Evolutionary conservation across 345 rosid genomes (phyloP), one percentile per base, ranked within the genome.

Genomic region (Aquilaria sinensis): DNA sequence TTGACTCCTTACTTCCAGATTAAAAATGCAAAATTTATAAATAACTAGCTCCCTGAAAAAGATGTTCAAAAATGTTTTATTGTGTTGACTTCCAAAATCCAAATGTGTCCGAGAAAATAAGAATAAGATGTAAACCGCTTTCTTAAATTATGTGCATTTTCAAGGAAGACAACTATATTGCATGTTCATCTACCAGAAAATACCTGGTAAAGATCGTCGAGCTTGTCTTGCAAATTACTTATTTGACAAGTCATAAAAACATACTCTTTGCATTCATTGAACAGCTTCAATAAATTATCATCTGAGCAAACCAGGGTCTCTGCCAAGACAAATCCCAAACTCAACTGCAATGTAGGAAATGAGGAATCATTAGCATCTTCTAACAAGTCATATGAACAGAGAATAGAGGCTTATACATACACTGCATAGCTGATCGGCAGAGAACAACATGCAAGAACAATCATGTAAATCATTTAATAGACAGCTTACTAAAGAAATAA

Each of bases 141-240:
- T 16, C 23, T 16, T 16, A 16, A 16, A 16, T 16, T 16, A 16
- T 16, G 23, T 16, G 23, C 23, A 16, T 16, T 16, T 16, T 16
- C 23, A 16, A 16, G 43, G 43, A 37, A 37, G 43, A 37, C 43
- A 4, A 37, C 43, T 37, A 16, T 16, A 16, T 37, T 1, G 43
- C 43, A 37, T 4, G 43, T 8, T 55, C 12, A 30, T 23, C n/a
- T 29, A n/a, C 62, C 34, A 29, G 47, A 69, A 52, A 73, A 61
- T 74, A 94, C 97, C 95, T 85, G 92, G 75, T 88, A 86, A 60
- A 94, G 80, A 72, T 88, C 92, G 61, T 88, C 93, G 52, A 85
- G 64, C 76, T 85, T 94, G 60, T 86, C 92, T 16, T 33, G 61
- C 84, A 85, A 82, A 60, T 68, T 30, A 12, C 74, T 70, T 68